Evolutionary conservation across 2,329 filamentous ascomycete species (phyloP).

Genomic region (Pyrenophora seminiperda): DNA sequence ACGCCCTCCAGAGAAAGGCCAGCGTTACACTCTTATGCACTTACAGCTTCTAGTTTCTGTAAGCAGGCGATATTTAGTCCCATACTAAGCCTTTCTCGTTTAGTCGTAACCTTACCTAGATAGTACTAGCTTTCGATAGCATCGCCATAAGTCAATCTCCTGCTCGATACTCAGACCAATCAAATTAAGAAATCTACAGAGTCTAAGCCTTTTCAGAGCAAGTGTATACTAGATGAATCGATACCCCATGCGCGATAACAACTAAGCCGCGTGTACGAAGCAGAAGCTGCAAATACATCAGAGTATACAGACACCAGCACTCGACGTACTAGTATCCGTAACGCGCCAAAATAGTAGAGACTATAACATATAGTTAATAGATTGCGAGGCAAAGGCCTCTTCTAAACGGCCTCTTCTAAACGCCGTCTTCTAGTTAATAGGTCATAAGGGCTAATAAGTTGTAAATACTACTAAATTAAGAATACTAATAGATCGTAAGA

Average conservation of each 20-base stretch:
- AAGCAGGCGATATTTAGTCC: neutral
- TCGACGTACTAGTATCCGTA: no score
- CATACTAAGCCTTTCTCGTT: neutral
- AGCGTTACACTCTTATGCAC: neutral
- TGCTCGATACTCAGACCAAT: neutral
- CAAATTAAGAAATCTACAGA: neutral
- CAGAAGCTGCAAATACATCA: neutral
- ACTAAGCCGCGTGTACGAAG: neutral
- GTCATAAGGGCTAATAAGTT: neutral
- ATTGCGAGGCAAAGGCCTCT: no score
- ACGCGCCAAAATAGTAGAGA: neutral
- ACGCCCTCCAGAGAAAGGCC: no score
- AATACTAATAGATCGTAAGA: slow-evolving; percentile 1
- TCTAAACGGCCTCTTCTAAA: no score
- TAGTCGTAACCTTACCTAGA: neutral
- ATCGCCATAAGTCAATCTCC: neutral
- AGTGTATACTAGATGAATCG: neutral
- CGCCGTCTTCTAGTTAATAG: no score
- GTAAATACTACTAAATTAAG: no score
- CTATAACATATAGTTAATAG: no score
- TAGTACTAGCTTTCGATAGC: neutral
- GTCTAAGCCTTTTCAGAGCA: neutral
- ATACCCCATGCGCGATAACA: neutral
- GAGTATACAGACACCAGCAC: no score
- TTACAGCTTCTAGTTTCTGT: neutral